A percentile compares a stretch with the other conserved stretches of the same genome.
phyloP scores from a whole-genome alignment of 495 filamentous ascomycete genomes.

The Talaromyces liani region DNA sequence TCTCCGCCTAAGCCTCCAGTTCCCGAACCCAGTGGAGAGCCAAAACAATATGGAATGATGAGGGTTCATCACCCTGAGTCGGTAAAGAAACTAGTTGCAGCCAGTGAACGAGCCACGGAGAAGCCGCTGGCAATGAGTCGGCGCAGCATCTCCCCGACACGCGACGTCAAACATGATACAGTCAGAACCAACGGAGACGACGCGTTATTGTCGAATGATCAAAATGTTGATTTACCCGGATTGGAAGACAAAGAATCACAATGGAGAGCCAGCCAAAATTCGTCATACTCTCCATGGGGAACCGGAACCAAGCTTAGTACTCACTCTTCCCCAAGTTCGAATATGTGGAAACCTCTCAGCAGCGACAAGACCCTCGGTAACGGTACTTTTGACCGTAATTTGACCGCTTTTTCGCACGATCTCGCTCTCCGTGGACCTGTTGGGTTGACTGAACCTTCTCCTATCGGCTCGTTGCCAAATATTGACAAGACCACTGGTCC shows the following conservation, averaged over 20 bases:
- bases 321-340: slow-evolving; percentile 40
- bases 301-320: slow-evolving; percentile 25
- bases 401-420: slow-evolving; percentile 41
- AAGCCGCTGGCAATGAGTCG: slow-evolving; percentile 23
- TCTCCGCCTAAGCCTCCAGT: slow-evolving; percentile 48
- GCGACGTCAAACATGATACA: slow-evolving; percentile 27
- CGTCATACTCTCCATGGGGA: slow-evolving; percentile 35
- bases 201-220: slow-evolving; percentile 13
- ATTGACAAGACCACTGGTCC: slow-evolving; percentile 14
- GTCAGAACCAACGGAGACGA: slow-evolving; percentile 23
- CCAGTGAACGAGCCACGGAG: slow-evolving; percentile 30
- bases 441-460: slow-evolving; percentile 27
- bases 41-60: slow-evolving; percentile 54
- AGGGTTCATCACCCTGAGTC: slow-evolving; percentile 47
- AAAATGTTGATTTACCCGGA: slow-evolving; percentile 11
- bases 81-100: slow-evolving; percentile 33
- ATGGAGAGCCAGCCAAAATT: slow-evolving; percentile 31
- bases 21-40: slow-evolving; percentile 42
- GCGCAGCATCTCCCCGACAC: slow-evolving; percentile 25
- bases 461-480: slow-evolving; percentile 15
- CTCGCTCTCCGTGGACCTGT: slow-evolving; percentile 31
- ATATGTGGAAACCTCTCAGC: slow-evolving; percentile 69
- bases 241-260: slow-evolving; percentile 29
- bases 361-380: slow-evolving; percentile 67
- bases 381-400: slow-evolving; percentile 64